Conservation (phyloP, 495 filamentous ascomycete genomes). For the Penicillium bialowiezense region DNA sequence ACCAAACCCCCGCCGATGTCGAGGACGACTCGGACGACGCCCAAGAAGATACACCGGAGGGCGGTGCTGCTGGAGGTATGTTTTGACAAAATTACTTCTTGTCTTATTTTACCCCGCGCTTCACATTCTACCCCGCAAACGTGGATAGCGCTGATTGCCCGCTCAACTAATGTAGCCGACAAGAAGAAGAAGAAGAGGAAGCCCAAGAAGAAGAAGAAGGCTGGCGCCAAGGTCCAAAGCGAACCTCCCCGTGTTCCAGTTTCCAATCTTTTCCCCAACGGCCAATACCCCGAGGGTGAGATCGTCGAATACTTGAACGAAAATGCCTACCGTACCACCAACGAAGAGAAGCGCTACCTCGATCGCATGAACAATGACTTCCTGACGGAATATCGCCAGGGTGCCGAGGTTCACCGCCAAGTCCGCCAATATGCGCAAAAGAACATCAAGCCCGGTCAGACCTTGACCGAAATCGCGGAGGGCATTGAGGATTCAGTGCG, state of each 20-base stretch:
- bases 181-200: slow-evolving; percentile 90
- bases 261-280: slow-evolving; percentile 71
- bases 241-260: slow-evolving; percentile 73
- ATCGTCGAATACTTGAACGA: slow-evolving; percentile 75
- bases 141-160: slow-evolving; percentile 5
- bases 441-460: slow-evolving; percentile 77
- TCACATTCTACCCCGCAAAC: not conserved
- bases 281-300: slow-evolving; percentile 74
- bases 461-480: slow-evolving; percentile 76
- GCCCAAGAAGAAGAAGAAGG: slow-evolving; percentile 69
- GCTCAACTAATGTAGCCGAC: slow-evolving; percentile 31
- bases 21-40: slow-evolving; percentile 69
- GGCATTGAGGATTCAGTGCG: slow-evolving; percentile 84
- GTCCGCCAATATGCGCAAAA: slow-evolving; percentile 80
- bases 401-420: slow-evolving; percentile 84
- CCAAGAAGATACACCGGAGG: slow-evolving; percentile 42
- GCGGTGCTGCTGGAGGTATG: slow-evolving; percentile 44
- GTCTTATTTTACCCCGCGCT: slow-evolving; percentile 1
- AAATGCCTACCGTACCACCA: slow-evolving; percentile 77
- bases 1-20: slow-evolving; percentile 42
- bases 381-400: slow-evolving; percentile 81
- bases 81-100: not conserved
- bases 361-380: slow-evolving; percentile 83
- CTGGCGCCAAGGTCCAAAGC: slow-evolving; percentile 66
- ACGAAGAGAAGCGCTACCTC: slow-evolving; percentile 83